Base-by-base conservation (phyloP, 1,139 yeast species). In the Lodderomyces theae region DNA sequence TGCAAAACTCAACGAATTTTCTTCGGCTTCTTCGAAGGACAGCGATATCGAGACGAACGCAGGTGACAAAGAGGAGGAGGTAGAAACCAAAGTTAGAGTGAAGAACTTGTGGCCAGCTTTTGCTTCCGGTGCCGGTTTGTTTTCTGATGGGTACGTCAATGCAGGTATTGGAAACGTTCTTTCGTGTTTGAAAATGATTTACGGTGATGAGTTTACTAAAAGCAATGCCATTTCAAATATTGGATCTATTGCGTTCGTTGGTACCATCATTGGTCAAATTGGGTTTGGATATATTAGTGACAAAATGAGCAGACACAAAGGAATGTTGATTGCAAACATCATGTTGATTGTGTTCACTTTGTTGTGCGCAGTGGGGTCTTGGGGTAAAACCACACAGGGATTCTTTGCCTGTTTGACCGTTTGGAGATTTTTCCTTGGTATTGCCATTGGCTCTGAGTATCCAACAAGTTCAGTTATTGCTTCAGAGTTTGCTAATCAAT, bases 391-490 rank as follows among this genome's bases (percentile, higher is more conserved):
- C 17, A 60, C 67, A 2, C 69, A 76, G 40, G 96, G 96, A 26
- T 66, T 88, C 64, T 79, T 88, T 51, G 82, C 88, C 5, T 92
- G 95, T 16, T 67, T 90, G 39, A 87, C 95, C 10, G 82, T 82
- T 13, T 87, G 85, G 61, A 77, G 97, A 60, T 86, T 87, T 64
- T 85, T 90, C 61, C 69, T 90, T 41, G 97, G 96, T 61, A 73
- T 85, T 50, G 94, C 89, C 48, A 78, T 80, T 54, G 92, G 92
- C 51, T 90, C 95, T 39, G 97, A 90, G 66, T 90, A 90, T 59
- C 96, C 96, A 35, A 84, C 95, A 18, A 88, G 96, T 29, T 86
- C 96, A 2, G 94, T 90, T 21, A 95, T 95, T 37, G 88, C 95
- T 49, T 90, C 96, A 23, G 97, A 90, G 64, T 94, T 95, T 37